Evolutionary conservation across 495 filamentous ascomycete genomes (phyloP).

Genomic region (Talaromyces borbonicus): DNA sequence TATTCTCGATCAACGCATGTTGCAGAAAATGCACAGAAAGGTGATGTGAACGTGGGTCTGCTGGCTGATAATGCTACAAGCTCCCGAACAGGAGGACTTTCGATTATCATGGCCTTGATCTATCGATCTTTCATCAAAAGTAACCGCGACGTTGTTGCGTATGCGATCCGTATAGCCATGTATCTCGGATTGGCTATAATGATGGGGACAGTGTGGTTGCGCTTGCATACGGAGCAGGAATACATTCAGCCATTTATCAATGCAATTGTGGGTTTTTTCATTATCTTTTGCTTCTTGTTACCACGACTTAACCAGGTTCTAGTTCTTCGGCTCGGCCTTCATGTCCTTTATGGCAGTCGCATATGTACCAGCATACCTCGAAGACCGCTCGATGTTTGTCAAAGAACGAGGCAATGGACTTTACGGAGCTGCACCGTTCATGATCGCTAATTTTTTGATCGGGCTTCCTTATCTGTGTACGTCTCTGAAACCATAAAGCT

Average conservation of each 20-base stretch:
- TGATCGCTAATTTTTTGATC: conserved; percentile 70
- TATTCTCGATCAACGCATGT: background rate
- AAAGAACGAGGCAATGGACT: conserved; percentile 79
- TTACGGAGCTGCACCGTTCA: conserved; percentile 61
- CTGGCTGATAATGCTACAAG: conserved; percentile 8
- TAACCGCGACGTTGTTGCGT: conserved; percentile 71
- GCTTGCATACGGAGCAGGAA: conserved; percentile 50
- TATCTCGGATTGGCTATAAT: conserved; percentile 75
- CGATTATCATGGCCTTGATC: conserved; percentile 44
- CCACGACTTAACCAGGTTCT: conserved; percentile 27
- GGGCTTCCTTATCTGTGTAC: conserved; percentile 64
- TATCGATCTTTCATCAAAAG: conserved; percentile 70
- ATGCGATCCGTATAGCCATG: conserved; percentile 75
- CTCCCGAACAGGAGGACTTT: conserved; percentile 14
- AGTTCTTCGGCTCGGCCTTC: conserved; percentile 73
- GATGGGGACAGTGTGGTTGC: conserved; percentile 82
- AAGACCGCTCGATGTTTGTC: conserved; percentile 61
- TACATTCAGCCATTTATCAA: conserved; percentile 73
- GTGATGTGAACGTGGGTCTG: background rate
- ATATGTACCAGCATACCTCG: conserved; percentile 72
- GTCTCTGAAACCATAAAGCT: too few species aligned
- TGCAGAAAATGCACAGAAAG: background rate
- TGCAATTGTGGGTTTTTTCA: conserved; percentile 43
- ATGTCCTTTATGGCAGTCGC: conserved; percentile 90
- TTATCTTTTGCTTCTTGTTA: background rate